A percentile compares a stretch with the other conserved stretches of the same genome.
phyloP scores from a whole-genome alignment of 345 rosid genomes.

The Trapa bicornis region DNA sequence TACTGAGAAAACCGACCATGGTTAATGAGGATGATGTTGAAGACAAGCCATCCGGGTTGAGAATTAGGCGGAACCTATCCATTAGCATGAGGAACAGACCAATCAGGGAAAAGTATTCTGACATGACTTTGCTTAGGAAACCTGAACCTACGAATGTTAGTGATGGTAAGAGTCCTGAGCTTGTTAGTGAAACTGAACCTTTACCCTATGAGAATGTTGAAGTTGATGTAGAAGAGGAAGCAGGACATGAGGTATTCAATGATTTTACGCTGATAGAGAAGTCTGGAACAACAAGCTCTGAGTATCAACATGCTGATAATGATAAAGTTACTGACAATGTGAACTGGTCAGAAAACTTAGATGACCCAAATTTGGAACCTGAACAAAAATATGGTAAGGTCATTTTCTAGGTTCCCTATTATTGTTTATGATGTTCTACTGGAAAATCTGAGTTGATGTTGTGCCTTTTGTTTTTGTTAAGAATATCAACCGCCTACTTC shows the following conservation, averaged over 20 bases:
- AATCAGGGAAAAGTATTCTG: conserved; percentile 55
- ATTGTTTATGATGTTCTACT: not conserved
- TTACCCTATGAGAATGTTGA: conserved; percentile 3
- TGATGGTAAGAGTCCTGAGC: conserved; percentile 12
- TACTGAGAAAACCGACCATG: conserved; percentile 62
- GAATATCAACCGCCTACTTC: conserved; percentile 41
- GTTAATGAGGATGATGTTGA: conserved; percentile 41
- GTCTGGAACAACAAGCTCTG: not conserved
- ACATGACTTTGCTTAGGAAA: conserved; percentile 37
- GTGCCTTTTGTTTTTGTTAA: conserved; percentile 28
- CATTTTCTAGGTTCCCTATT: conserved; percentile 21
- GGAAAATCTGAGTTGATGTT: conserved; percentile 12
- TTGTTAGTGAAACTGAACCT: conserved; percentile 9
- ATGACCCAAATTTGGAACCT: conserved; percentile 14
- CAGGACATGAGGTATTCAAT: not conserved
- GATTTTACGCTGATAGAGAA: not conserved
- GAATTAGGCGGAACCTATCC: conserved; percentile 55
- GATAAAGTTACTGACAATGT: not conserved
- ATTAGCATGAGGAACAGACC: conserved; percentile 44
- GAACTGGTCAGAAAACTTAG: not conserved
- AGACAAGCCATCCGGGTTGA: conserved; percentile 46
- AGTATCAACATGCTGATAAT: not conserved
- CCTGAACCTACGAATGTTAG: conserved; percentile 17
- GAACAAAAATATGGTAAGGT: conserved; percentile 10
- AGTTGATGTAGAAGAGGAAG: not conserved